Evolutionary conservation across 2,329 filamentous ascomycete species (phyloP), one percentile per base, ranked within the genome.

Genomic region (Trichoderma simmonsii): DNA sequence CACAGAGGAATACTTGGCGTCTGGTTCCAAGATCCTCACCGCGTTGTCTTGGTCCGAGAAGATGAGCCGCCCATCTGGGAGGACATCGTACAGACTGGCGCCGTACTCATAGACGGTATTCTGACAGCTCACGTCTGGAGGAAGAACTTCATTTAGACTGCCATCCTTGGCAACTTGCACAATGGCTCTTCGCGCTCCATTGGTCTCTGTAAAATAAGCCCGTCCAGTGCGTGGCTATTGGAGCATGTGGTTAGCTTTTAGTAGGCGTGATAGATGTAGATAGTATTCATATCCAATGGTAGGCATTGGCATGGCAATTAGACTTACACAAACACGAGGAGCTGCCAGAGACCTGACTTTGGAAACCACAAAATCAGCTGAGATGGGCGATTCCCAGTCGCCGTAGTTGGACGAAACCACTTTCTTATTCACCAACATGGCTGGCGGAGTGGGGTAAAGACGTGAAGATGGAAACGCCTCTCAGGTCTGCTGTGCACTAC

Each of bases 31-130:
- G 3, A 84, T 73, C 43, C 83, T 82, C 18, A 88, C 80, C 0
- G 82, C 81, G 62, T 82, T 80, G 30, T 83, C 82, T 15, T 78
- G 77, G 70, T 87, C 83, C 12, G 83, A 82, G 73, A 88, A 87
- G 51, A 88, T 78, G 63, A 88, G 78, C 14, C 79, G 77, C 3
- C 81, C 82, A 66, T 84, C 80, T 0, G 76, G 75, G 2, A 83
- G 74, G 6, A 85, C 76, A 3, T 80, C 81, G 63, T 84, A 84
- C 0, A 85, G 78, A 3, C 82, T 82, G 12, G 86, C 86, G 2
- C 87, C 87, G 66, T 88, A 88, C 73, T 87, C 86, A 73, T 89
- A 86, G 18, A 88, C 83, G 1, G 77, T 80, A 30, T 84, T 86
- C 59, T 80, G 77, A 5, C 82, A 85, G 72, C 81, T 85, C 74